These are phyloP conservation scores for Leptographium lundbergii DNA, from an alignment of 2,329 filamentous ascomycete genomes.

Conservation along the genomic window DNA sequence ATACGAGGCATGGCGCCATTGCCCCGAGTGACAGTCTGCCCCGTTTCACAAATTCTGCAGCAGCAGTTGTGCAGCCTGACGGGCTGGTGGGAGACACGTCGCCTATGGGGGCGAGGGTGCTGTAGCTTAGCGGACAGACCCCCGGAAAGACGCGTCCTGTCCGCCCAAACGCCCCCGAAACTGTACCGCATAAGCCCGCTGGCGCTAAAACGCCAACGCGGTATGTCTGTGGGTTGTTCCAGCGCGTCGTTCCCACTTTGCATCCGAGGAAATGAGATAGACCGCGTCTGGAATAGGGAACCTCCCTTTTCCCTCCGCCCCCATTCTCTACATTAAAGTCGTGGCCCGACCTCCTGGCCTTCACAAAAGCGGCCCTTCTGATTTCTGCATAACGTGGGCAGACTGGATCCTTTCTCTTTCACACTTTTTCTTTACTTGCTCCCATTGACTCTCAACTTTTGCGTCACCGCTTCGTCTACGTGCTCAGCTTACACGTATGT, in stretches of 20 bases:
- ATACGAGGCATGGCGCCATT: not conserved
- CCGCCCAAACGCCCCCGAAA: not conserved
- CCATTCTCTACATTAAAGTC: not conserved
- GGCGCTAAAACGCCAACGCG: slow-evolving; percentile 15
- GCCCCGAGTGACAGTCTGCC: not conserved
- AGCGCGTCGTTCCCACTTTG: slow-evolving; percentile 12
- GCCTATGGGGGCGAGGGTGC: not conserved
- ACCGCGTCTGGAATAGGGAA: slow-evolving; percentile 13
- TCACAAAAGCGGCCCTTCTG: not conserved
- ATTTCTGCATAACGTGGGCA: not conserved
- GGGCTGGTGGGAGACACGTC: not conserved
- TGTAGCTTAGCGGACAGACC: not conserved
- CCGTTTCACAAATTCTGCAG: not conserved
- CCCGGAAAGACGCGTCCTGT: slow-evolving; percentile 7
- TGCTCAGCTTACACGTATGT: not conserved
- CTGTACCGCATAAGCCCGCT: not conserved
- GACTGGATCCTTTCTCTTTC: not conserved
- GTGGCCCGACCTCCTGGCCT: not conserved
- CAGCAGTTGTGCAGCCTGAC: not conserved
- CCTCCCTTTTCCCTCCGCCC: slow-evolving; percentile 6
- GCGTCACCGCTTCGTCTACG: not conserved
- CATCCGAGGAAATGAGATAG: slow-evolving; percentile 8
- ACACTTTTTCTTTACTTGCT: not conserved
- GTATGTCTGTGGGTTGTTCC: not conserved
- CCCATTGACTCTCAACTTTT: not conserved